Conservation (phyloP, 164 flowering plant species). For the Protea cynaroides region DNA sequence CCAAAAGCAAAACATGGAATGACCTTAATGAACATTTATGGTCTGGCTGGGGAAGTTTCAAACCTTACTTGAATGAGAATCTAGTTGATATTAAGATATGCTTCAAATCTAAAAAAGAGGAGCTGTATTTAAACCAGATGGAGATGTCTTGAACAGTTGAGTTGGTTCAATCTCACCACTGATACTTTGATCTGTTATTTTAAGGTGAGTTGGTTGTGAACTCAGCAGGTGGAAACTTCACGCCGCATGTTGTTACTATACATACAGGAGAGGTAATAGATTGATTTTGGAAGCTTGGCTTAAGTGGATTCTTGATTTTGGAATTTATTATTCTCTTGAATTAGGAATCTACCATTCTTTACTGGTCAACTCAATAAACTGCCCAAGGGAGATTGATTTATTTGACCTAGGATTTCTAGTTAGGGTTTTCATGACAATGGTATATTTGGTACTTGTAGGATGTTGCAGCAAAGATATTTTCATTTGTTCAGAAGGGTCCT, state of each 20-base stretch:
- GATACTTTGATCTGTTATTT: conserved; percentile 12
- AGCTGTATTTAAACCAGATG: neutral
- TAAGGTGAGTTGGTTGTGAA: conserved; percentile 61
- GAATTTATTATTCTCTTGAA: neutral
- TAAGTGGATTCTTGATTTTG: neutral
- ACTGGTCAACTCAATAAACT: neutral
- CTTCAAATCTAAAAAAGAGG: neutral
- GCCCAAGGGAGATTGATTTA: neutral
- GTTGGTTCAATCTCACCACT: conserved; percentile 7
- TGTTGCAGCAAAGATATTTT: conserved; percentile 47
- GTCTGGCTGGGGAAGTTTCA: neutral
- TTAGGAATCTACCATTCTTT: neutral
- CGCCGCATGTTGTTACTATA: conserved; percentile 57
- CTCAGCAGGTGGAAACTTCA: conserved; percentile 58
- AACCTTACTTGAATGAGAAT: neutral
- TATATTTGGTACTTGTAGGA: conserved; percentile 37
- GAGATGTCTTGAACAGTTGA: neutral
- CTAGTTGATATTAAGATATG: no score
- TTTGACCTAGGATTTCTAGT: neutral
- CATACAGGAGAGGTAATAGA: conserved; percentile 57
- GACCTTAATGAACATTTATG: neutral
- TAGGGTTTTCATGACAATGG: neutral
- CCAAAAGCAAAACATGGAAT: neutral
- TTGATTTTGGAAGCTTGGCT: neutral
- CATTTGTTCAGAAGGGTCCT: conserved; percentile 52